A percentile compares a stretch with the other conserved stretches of the same genome.
Evolutionary conservation across 176 grass and related monocot genomes (phyloP).

Genomic region (Thalia dealbata): DNA sequence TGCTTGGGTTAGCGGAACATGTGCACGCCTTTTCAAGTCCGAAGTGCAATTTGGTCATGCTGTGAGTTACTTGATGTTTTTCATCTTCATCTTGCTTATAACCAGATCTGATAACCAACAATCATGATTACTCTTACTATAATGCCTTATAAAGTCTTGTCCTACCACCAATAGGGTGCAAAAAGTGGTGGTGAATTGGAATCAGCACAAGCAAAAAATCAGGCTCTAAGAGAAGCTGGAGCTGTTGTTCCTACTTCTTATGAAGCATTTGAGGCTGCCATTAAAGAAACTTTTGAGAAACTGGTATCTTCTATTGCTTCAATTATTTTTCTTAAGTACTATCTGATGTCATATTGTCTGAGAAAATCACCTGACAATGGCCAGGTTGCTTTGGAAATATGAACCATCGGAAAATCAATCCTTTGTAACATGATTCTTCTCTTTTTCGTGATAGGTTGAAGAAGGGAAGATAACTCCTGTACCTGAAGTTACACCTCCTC

Average conservation of each 20-base stretch:
- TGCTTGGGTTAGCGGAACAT: slow-evolving; percentile 98
- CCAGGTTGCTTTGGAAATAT: too few species aligned
- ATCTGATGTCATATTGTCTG: slow-evolving; percentile 9
- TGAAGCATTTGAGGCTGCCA: slow-evolving; percentile 82
- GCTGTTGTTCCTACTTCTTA: slow-evolving; percentile 93
- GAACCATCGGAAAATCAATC: too few species aligned
- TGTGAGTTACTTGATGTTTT: slow-evolving; percentile 40
- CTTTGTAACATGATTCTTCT: neutral
- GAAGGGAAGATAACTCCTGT: slow-evolving; percentile 83
- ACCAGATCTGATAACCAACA: neutral
- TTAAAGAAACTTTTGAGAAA: slow-evolving; percentile 90
- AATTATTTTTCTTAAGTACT: neutral
- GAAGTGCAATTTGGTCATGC: slow-evolving; percentile 99
- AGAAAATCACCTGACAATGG: neutral
- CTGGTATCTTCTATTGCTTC: slow-evolving; percentile 28
- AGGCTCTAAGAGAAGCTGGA: slow-evolving; percentile 77
- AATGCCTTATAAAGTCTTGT: slow-evolving; percentile 15
- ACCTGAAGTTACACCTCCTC: slow-evolving; percentile 73
- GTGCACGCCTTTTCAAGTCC: slow-evolving; percentile 85
- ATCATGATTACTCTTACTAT: slow-evolving; percentile 3
- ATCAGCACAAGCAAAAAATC: slow-evolving; percentile 94
- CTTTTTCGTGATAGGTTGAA: slow-evolving; percentile 47
- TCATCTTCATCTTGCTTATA: neutral
- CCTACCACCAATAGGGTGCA: slow-evolving; percentile 49
- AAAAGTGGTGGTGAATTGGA: slow-evolving; percentile 97